Evolutionary conservation across 1,139 yeast species (phyloP), one percentile per base, ranked within the genome.

Genomic region (Magnusiomyces magnusii): DNA sequence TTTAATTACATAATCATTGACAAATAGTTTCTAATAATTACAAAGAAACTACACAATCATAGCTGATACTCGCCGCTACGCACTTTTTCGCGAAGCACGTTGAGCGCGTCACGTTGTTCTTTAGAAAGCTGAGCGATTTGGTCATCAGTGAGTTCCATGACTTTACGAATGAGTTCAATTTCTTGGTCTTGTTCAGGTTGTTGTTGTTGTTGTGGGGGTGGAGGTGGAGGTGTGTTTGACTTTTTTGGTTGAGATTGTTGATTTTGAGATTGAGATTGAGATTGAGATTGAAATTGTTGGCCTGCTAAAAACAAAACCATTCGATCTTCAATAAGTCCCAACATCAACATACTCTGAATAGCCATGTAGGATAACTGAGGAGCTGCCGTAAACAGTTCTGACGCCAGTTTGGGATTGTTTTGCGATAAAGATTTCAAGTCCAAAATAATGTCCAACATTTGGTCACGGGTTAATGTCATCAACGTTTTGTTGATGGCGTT

Each of bases 331-430:
- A 83, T 76, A n/a, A 80, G 68, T 51, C 80, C 80, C 47, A 83
- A 71, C 58, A 84, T 73, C 62, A 91, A 71, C 60, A 89, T 73
- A 2, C 85, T 78, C 67, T 92, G 97, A 5, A 92, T 93, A 42
- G 89, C 75, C 0, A 96, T 95, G 69, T 85, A 90, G 1, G 90
- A 76, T 55, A 92, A 75, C 70, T 93, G 99, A 0, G 98, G 98
- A 60, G 85, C 84, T 64, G 83, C 81, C 52, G 80, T 80, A 28
- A 92, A 75, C 51, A 92, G 73, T 50, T 80, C 79, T 57, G 77
- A 80, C 74, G 88, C 84, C 60, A 85, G 74, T 13, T 77, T 77
- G 0, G 91, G 88, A 62, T 85, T 80, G 44, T 79, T 79, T 10
- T 75, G 73, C 39, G 89, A 78, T 84, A 89, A 83, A n/a, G 77